These are phyloP conservation scores for Termitomyces sp. DNA, from an alignment of 1,284 basidiomycete species.

Conservation along the genomic window DNA sequence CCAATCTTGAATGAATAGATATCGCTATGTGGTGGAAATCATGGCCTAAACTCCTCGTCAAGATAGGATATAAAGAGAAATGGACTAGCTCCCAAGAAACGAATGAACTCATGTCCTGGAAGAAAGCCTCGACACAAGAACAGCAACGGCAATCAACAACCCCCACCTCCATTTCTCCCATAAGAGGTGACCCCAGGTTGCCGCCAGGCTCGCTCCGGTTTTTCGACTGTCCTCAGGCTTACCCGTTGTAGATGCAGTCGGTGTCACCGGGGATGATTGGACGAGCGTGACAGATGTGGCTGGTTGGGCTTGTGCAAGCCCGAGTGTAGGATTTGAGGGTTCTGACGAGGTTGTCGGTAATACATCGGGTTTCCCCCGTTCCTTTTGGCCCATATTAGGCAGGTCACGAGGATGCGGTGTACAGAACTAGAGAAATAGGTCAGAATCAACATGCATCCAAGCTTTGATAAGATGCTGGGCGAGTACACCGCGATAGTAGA, in stretches of 20 bases:
- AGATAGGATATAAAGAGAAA: constrained; percentile 5
- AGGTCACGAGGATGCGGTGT: constrained; percentile 61
- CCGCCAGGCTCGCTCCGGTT: constrained; percentile 39
- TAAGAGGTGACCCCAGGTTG: constrained; percentile 60
- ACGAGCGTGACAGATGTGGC: not conserved
- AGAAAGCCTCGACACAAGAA: constrained; percentile 67
- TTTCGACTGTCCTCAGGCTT: constrained; percentile 22
- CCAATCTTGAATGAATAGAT: constrained; percentile 10
- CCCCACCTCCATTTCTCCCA: constrained; percentile 83
- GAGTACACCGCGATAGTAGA: too few species aligned
- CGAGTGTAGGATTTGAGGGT: constrained; percentile 5
- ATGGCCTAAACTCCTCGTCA: not conserved
- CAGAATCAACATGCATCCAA: constrained; percentile 19
- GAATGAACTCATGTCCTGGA: constrained; percentile 22
- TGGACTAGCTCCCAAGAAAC: not conserved
- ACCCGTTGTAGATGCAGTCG: constrained; percentile 2
- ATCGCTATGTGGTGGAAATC: constrained; percentile 1
- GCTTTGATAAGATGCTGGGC: not conserved
- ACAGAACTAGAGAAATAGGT: constrained; percentile 52
- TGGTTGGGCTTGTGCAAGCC: not conserved
- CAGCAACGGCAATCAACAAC: constrained; percentile 68
- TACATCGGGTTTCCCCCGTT: constrained; percentile 47
- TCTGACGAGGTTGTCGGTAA: constrained; percentile 9
- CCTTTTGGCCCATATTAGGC: constrained; percentile 85
- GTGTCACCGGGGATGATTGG: not conserved